Evolutionary conservation across 805 yeast genomes (phyloP).

Genomic region (Candida sonorensis): DNA sequence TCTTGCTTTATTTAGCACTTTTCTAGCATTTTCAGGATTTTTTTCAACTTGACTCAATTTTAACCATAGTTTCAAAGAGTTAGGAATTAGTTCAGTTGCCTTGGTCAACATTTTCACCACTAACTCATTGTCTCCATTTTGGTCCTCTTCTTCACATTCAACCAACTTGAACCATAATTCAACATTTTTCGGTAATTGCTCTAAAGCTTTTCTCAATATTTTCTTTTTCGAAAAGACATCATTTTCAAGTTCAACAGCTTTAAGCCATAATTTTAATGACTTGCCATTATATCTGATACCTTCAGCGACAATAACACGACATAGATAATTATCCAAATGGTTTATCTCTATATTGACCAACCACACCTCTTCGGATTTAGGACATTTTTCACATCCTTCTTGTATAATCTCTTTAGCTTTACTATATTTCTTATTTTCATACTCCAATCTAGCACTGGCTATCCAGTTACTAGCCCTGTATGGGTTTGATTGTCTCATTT

Average conservation of each 20-base stretch:
- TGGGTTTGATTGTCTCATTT: conserved; percentile 69
- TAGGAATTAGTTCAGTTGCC: conserved; percentile 66
- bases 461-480: conserved; percentile 75
- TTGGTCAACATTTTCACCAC: conserved; percentile 48
- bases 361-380: conserved; percentile 72
- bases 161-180: conserved; percentile 66
- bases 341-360: conserved; percentile 68
- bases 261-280: conserved; percentile 65
- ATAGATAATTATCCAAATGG: conserved; percentile 32
- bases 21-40: conserved; percentile 42
- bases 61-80: conserved; percentile 60
- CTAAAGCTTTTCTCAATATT: conserved; percentile 66
- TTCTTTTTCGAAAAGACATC: conserved; percentile 46
- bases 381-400: conserved; percentile 71
- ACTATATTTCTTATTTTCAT: conserved; percentile 45
- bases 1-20: conserved; percentile 54
- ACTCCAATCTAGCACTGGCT: conserved; percentile 76
- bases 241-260: conserved; percentile 60
- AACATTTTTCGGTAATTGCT: conserved; percentile 48
- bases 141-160: conserved; percentile 53
- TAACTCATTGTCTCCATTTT: conserved; percentile 37
- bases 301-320: conserved; percentile 55
- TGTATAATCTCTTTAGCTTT: conserved; percentile 55
- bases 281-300: conserved; percentile 53
- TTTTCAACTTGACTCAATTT: conserved; percentile 42